Conservation (phyloP, 495 filamentous ascomycete species). For the Tuber melanosporum region DNA sequence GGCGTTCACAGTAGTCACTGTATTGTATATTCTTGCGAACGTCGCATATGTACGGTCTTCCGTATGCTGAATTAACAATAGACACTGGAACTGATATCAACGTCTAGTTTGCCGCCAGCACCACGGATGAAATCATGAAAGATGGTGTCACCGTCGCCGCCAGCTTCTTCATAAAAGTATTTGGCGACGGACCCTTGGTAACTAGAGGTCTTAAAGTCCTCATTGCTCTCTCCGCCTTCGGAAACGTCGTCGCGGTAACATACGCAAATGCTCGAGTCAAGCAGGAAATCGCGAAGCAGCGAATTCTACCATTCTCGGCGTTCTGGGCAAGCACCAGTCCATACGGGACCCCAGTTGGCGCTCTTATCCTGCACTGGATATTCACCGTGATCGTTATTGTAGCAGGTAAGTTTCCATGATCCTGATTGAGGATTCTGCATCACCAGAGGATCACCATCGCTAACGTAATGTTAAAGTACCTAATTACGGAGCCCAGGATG, state of each 20-base stretch:
- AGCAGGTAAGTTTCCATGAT: slow-evolving; percentile 16
- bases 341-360: slow-evolving; percentile 38
- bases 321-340: slow-evolving; percentile 36
- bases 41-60: slow-evolving; percentile 29
- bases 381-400: slow-evolving; percentile 31
- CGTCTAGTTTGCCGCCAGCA: slow-evolving; percentile 19
- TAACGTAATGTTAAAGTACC: slow-evolving; percentile 21
- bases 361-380: slow-evolving; percentile 37
- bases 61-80: not conserved
- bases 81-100: not conserved
- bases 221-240: slow-evolving; percentile 36
- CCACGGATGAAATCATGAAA: slow-evolving; percentile 13
- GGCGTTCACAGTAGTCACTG: slow-evolving; percentile 27
- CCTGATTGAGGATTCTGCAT: not conserved
- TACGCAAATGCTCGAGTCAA: slow-evolving; percentile 36
- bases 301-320: slow-evolving; percentile 36
- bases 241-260: slow-evolving; percentile 34
- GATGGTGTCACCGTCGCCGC: slow-evolving; percentile 26
- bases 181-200: slow-evolving; percentile 24
- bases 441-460: not conserved
- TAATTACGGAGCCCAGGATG: slow-evolving; percentile 25
- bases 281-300: slow-evolving; percentile 40
- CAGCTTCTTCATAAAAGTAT: slow-evolving; percentile 35
- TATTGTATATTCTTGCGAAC: slow-evolving; percentile 37
- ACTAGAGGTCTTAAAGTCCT: slow-evolving; percentile 29